These are phyloP conservation scores for Crucihimalaya himalaica DNA, from an alignment of 345 rosid species.

Conservation along the genomic window DNA sequence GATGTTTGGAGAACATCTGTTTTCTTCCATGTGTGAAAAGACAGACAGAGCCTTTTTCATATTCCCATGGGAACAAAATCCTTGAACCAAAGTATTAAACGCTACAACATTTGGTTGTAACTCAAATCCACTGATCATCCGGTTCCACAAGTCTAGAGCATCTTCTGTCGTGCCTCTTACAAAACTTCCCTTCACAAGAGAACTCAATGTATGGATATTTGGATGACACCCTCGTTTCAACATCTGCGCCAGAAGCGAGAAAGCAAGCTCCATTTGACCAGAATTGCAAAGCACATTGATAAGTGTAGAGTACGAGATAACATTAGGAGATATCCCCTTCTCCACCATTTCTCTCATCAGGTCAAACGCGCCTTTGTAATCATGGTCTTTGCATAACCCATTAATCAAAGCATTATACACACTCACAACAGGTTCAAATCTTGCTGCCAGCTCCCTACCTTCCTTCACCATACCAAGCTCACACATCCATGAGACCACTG, in stretches of 20 bases:
- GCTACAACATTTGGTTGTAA: conserved; percentile 61
- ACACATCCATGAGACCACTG: conserved; percentile 76
- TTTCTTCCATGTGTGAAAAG: conserved; percentile 59
- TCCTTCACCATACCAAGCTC: conserved; percentile 66
- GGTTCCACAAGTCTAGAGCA: conserved; percentile 64
- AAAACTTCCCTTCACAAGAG: conserved; percentile 75
- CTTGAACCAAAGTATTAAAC: conserved; percentile 66
- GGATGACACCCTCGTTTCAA: conserved; percentile 69
- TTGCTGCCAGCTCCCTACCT: conserved; percentile 59
- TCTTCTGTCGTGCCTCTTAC: conserved; percentile 47
- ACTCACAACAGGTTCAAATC: conserved; percentile 54
- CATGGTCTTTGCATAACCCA: conserved; percentile 60
- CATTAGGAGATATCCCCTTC: conserved; percentile 61
- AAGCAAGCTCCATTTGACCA: conserved; percentile 57
- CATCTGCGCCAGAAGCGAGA: conserved; percentile 70
- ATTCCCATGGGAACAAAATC: conserved; percentile 61
- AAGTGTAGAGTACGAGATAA: conserved; percentile 69
- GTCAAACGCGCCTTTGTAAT: conserved; percentile 53
- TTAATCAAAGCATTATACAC: conserved; percentile 73
- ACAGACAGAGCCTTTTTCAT: conserved; percentile 58
- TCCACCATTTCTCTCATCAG: conserved; percentile 56
- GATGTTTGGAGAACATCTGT: conserved; percentile 50
- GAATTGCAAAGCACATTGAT: conserved; percentile 57
- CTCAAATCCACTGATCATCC: conserved; percentile 51
- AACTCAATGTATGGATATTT: conserved; percentile 63